Base-by-base conservation (phyloP, 495 filamentous ascomycete species). In the Penicillium subrubescens region DNA sequence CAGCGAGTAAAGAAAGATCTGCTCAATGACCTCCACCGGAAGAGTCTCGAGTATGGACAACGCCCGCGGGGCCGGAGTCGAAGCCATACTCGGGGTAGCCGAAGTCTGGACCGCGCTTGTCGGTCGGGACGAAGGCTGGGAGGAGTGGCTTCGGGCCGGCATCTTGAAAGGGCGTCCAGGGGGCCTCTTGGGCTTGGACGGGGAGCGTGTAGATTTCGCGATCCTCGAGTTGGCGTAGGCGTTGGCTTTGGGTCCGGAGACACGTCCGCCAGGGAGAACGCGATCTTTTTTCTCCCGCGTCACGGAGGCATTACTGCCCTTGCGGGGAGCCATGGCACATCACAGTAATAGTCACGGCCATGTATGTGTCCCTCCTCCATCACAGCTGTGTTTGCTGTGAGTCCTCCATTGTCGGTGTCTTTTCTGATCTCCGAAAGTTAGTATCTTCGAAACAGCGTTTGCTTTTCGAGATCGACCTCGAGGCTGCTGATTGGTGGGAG, bases 11-110 rank as follows among this genome's bases (percentile, higher is more conserved):
- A 86, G 72, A 53, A 86, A 87, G 37, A 87, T 83, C 55, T 75
- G 69, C 67, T 86, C 80, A 35, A 88, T 71, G 10, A 88, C 59
- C 63, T 88, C 86, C 2, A 78, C 77, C 1, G 84, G 86, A 1
- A 88, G 71, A 12, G 66, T 64, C 66, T 87, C 86, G 6, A 88
- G 72, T 19, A 58, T 61, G 6, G 80, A 82, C 50, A 79, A 68
- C 8, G 64, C 67, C 6, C 66, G 69, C 53, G 61, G 71, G 44
- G 62, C 63, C 4, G 55, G 46, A 14, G 67, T 60, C 19, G 58
- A 41, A 11, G 43, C 52, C 1, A 43, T 31, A 21, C 43, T 51
- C n/a, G 53, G 41, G 8, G 58, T 34, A 1, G 59, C 63, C 19
- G 63, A 46, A 17, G 51, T 2, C 27, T 27, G 29, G 10, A n/a